Percentiles rank a stretch among this genome's conserved stretches.
Evolutionary conservation across 129 eudicot species (phyloP).

Genomic region (Tagetes erecta): DNA sequence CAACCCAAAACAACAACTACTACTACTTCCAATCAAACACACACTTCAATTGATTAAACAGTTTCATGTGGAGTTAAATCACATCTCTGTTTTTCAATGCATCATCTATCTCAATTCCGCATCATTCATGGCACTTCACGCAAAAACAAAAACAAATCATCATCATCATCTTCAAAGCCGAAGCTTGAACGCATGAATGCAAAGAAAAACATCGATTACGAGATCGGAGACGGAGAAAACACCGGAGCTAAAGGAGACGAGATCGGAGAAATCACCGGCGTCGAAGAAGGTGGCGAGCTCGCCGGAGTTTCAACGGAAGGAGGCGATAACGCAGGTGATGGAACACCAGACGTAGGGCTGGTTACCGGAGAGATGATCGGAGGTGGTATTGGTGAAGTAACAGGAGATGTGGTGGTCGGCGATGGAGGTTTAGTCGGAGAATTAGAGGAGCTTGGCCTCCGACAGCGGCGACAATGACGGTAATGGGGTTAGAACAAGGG

Average conservation of each 20-base stretch:
- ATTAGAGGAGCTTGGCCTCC: conserved; percentile 34
- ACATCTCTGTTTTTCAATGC: conserved; percentile 21
- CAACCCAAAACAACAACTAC: conserved; percentile 4
- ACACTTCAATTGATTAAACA: not conserved
- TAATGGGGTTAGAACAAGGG: conserved; percentile 13
- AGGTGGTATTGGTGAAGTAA: conserved; percentile 23
- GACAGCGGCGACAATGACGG: conserved; percentile 22
- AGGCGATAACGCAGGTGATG: not conserved
- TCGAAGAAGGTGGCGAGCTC: conserved; percentile 33
- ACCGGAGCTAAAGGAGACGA: conserved; percentile 42
- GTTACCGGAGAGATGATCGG: conserved; percentile 20
- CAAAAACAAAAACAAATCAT: conserved; percentile 37
- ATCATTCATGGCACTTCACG: conserved; percentile 29
- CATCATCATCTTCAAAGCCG: conserved; percentile 32
- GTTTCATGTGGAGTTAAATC: conserved; percentile 13
- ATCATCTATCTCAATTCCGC: conserved; percentile 32
- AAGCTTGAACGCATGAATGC: conserved; percentile 70
- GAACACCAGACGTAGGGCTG: conserved; percentile 9
- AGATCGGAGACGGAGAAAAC: conserved; percentile 29
- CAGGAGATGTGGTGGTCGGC: conserved; percentile 17
- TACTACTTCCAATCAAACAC: not conserved
- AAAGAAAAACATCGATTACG: conserved; percentile 56
- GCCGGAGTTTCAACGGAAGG: conserved; percentile 33
- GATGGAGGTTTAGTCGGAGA: conserved; percentile 18
- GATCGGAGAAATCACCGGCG: conserved; percentile 38